Evolutionary conservation across 768 basidiomycete genomes (phyloP), one percentile per base, ranked within the genome.

Genomic region (Dendrothele bispora): DNA sequence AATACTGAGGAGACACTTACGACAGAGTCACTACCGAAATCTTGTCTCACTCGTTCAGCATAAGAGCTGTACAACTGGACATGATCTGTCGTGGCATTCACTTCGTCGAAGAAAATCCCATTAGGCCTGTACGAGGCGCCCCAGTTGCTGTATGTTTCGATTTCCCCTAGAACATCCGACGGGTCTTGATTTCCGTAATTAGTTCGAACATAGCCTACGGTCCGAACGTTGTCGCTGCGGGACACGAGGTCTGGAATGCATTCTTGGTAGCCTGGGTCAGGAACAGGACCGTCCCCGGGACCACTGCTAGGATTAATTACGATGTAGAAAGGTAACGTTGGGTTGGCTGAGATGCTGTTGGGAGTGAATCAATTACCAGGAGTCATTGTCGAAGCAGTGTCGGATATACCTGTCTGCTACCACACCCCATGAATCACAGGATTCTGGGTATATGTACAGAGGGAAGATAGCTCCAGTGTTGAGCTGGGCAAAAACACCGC

Each of bases 101-200:
- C 64, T 49, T 72, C 60, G 39, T 72, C 69, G 52, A 69, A 68
- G 51, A 70, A 70, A 17, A 72, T 66, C 1, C 70, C 69, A 17
- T 63, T 55, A 1, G 56, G 58, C 8, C 55, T 45, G 48, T 69
- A 71, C 2, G 62, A 45, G 8, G 52, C 43, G 0, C 47, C 44
- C 70, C 70, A 71, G 1, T 51, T 46, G 4, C 48, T 51, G 41
- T 70, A 72, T 5, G 63, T 66, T 24, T 58, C 35, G 28, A 70
- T 55, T 25, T 69, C 67, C 5, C 51, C 36, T 14, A 20, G 52
- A 10, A 72, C 62, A 17, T 42, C 51, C 2, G 58, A 36, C n/a
- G 50, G 41, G 17, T 40, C 41, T 7, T 63, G 61, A 5, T 18
- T 28, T 3, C 61, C 64, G 21, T 50, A 55, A 7, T 55, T 54